Conservation (phyloP, 345 rosid species). For the Arabidopsis arenosa region DNA sequence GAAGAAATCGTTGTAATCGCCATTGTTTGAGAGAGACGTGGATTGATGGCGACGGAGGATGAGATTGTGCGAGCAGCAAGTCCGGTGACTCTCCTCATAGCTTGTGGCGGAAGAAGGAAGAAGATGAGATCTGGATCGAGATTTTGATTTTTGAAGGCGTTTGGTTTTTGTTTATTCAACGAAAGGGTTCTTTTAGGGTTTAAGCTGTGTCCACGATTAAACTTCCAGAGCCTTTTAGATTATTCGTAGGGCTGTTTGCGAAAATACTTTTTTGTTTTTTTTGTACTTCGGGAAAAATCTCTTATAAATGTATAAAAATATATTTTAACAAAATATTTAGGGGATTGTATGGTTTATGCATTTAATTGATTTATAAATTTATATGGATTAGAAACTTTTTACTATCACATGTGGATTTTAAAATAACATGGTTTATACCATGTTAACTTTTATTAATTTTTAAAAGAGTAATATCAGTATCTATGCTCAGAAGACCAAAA, state of each 20-base stretch:
- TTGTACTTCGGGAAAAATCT: too few relatives aligned
- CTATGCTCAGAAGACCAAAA: too few relatives aligned
- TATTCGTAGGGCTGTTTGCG: not conserved
- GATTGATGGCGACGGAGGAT: constrained; percentile 41
- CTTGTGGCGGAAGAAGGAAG: not conserved
- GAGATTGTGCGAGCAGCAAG: constrained; percentile 51
- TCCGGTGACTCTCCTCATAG: constrained; percentile 64
- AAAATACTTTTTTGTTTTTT: not conserved
- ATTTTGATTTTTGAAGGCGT: constrained; percentile 8
- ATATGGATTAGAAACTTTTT: too few relatives aligned
- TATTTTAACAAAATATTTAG: too few relatives aligned
- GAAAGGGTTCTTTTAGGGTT: constrained; percentile 37
- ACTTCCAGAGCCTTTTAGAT: constrained; percentile 8
- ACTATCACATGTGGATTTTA: too few relatives aligned
- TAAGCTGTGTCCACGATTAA: constrained; percentile 41
- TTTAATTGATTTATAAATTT: too few relatives aligned
- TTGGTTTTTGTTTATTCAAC: constrained; percentile 8
- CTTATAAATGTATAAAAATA: too few relatives aligned
- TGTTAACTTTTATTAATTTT: too few relatives aligned
- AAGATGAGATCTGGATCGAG: constrained; percentile 24
- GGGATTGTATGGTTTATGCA: too few relatives aligned
- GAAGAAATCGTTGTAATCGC: constrained; percentile 40
- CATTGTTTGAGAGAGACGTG: constrained; percentile 53
- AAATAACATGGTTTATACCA: too few relatives aligned
- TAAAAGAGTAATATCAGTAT: too few relatives aligned